Conservation (phyloP, 148 eudicot species). For the Limonium bicolor region DNA sequence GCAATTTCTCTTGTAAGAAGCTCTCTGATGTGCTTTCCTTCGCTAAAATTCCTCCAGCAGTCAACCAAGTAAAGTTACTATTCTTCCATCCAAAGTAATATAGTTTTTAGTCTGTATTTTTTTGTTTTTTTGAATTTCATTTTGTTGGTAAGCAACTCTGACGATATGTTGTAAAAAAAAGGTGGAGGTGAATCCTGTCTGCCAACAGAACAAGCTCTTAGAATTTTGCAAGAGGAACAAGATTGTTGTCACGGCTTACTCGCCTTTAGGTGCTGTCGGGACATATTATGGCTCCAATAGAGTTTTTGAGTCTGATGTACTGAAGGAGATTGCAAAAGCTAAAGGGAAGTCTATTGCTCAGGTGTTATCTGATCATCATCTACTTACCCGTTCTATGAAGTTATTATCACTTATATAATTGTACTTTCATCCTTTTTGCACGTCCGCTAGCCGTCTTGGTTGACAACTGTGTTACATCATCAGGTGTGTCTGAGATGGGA, state of each 20-base stretch:
- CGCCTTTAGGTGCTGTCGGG: conserved; percentile 29
- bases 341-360: conserved; percentile 47
- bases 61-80: conserved; percentile 29
- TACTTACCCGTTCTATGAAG: not conserved
- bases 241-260: conserved; percentile 30
- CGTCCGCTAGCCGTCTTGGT: too few relatives aligned
- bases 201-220: conserved; percentile 56
- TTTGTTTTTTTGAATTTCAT: not conserved
- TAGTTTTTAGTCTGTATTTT: not conserved
- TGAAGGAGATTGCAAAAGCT: conserved; percentile 31
- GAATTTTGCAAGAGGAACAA: conserved; percentile 34
- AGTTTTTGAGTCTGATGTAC: conserved; percentile 28
- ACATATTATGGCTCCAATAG: conserved; percentile 31
- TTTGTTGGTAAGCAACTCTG: too few relatives aligned
- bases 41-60: conserved; percentile 44
- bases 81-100: not conserved
- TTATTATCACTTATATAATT: not conserved
- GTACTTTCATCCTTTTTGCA: not conserved
- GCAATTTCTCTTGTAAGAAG: conserved; percentile 49
- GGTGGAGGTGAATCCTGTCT: conserved; percentile 54
- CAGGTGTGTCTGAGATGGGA: conserved; percentile 45
- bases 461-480: too few relatives aligned
- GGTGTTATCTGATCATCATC: too few relatives aligned
- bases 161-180: too few relatives aligned
- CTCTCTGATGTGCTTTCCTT: conserved; percentile 24